Evolutionary conservation across 2,329 filamentous ascomycete genomes (phyloP).

Genomic region (Tolypocladium cylindrosporum): DNA sequence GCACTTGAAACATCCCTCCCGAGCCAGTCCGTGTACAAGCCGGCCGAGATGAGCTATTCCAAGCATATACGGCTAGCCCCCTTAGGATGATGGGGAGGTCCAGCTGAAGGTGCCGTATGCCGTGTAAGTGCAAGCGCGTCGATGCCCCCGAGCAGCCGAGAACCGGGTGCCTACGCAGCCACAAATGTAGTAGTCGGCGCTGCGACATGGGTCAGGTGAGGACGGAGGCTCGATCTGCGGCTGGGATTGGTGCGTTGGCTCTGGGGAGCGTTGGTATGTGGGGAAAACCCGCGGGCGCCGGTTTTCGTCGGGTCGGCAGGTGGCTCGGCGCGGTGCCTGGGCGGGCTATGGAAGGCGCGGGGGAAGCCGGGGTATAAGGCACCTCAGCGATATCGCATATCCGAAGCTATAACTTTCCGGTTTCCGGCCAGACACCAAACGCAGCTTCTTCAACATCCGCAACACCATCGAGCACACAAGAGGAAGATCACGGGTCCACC

Average conservation of each 20-base stretch:
- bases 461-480: neutral
- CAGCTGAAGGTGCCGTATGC: neutral
- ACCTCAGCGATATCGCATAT: conserved; percentile 7
- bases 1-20: neutral
- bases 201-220: neutral
- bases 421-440: conserved; percentile 6
- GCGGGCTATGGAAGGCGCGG: neutral
- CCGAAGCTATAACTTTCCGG: neutral
- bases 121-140: neutral
- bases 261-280: neutral
- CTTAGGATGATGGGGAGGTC: neutral
- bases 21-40: neutral
- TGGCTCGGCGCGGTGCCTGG: neutral
- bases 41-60: neutral
- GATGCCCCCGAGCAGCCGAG: neutral
- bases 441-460: conserved; percentile 8
- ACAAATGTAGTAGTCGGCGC: neutral
- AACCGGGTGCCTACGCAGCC: neutral
- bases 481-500: neutral
- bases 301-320: neutral
- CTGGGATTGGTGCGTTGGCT: neutral
- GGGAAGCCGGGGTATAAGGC: neutral
- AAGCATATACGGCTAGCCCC: neutral
- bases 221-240: neutral
- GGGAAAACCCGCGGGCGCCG: neutral